These are phyloP conservation scores for Cordyceps cateniannulata DNA, from an alignment of 2,329 filamentous ascomycete genomes.

Conservation along the genomic window DNA sequence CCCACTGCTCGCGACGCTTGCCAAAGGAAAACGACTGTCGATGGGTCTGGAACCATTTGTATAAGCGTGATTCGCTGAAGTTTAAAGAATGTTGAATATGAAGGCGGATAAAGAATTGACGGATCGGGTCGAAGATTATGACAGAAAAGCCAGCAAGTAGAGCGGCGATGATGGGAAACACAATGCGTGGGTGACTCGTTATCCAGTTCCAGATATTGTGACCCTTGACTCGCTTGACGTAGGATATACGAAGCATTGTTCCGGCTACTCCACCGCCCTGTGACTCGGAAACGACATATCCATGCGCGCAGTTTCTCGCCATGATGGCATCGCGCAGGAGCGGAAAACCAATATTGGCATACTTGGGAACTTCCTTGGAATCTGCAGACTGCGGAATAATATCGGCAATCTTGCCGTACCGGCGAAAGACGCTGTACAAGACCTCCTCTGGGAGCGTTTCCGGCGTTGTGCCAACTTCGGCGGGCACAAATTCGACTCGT, in stretches of 20 bases:
- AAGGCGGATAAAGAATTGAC: constrained; percentile 84
- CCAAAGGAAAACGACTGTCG: constrained; percentile 60
- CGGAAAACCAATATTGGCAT: constrained; percentile 71
- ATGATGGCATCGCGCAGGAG: constrained; percentile 71
- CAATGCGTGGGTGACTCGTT: constrained; percentile 75
- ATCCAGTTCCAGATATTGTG: constrained; percentile 86
- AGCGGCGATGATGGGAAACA: constrained; percentile 76
- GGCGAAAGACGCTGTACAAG: constrained; percentile 79
- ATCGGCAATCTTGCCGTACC: constrained; percentile 84
- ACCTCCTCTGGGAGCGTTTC: constrained; percentile 81
- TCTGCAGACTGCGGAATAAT: constrained; percentile 78
- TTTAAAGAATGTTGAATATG: constrained; percentile 76
- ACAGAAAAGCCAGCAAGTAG: constrained; percentile 78
- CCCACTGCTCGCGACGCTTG: constrained; percentile 52
- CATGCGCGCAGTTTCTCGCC: constrained; percentile 89
- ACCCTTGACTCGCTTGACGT: constrained; percentile 70
- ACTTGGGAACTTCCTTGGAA: constrained; percentile 77
- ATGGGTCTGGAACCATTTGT: constrained; percentile 68
- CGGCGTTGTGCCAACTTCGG: constrained; percentile 60
- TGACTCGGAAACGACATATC: constrained; percentile 63
- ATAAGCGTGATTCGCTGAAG: constrained; percentile 64
- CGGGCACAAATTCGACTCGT: constrained; percentile 77
- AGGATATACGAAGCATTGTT: constrained; percentile 74
- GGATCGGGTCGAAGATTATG: constrained; percentile 86
- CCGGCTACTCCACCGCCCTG: constrained; percentile 68